Percentiles rank a stretch among this genome's conserved stretches.
Conservation (phyloP, 345 rosid species). For the Brassica juncea region DNA sequence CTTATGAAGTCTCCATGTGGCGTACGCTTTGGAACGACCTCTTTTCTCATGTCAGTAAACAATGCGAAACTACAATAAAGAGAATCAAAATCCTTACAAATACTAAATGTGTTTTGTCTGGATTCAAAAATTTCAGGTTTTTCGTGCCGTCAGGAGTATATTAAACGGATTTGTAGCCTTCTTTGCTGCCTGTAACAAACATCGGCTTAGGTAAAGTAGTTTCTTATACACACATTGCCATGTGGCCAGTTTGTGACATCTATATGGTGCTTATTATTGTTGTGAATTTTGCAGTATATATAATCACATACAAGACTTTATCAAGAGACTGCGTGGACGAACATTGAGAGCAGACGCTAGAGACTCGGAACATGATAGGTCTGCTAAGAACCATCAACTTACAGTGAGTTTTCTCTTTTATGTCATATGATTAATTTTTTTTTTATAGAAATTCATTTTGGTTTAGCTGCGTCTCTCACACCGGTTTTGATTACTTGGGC, state of each 20-base stretch:
- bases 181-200: slow-evolving; percentile 92
- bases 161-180: slow-evolving; percentile 85
- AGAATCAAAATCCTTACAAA: not conserved
- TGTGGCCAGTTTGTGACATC: not conserved
- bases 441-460: not conserved
- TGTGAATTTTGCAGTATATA: slow-evolving; percentile 47
- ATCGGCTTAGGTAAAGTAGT: slow-evolving; percentile 80
- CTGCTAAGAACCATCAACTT: slow-evolving; percentile 24
- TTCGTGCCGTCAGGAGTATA: slow-evolving; percentile 89
- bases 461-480: slow-evolving; percentile 2
- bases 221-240: not conserved
- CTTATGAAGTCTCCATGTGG: slow-evolving; percentile 81
- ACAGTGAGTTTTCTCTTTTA: slow-evolving; percentile 42
- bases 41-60: slow-evolving; percentile 75
- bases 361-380: slow-evolving; percentile 31
- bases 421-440: not conserved
- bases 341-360: slow-evolving; percentile 30
- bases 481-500: slow-evolving; percentile 4
- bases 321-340: slow-evolving; percentile 38
- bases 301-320: slow-evolving; percentile 52
- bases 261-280: not conserved
- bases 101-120: slow-evolving; percentile 11
- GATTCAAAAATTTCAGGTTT: slow-evolving; percentile 58
- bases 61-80: not conserved
- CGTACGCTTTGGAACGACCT: slow-evolving; percentile 96